Conservation (phyloP, 495 filamentous ascomycete species). For the Talaromyces borbonicus region DNA sequence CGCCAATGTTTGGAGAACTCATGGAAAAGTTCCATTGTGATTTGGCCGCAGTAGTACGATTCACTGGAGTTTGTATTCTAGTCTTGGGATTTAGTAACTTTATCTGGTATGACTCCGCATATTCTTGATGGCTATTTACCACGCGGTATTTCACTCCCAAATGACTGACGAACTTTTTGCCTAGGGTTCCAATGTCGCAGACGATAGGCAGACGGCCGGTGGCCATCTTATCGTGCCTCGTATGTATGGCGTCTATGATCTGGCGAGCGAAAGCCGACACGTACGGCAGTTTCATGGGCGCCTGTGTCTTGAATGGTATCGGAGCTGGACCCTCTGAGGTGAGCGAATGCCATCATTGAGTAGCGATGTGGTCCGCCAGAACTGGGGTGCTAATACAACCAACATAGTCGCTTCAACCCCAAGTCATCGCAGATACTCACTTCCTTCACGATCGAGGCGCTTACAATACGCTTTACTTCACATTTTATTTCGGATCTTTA, state of each 20-base stretch:
- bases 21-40: conserved; percentile 47
- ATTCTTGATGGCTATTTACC: too few species aligned
- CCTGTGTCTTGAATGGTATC: conserved; percentile 50
- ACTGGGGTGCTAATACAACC: too few species aligned
- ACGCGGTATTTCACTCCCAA: too few species aligned
- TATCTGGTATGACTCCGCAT: conserved; percentile 31
- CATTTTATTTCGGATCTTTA: conserved; percentile 34
- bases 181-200: conserved; percentile 49
- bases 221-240: conserved; percentile 43
- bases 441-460: conserved; percentile 58
- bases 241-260: conserved; percentile 46
- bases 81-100: conserved; percentile 57
- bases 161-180: too few species aligned
- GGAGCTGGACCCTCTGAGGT: conserved; percentile 43
- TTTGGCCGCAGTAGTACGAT: conserved; percentile 36
- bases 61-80: conserved; percentile 52
- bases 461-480: conserved; percentile 58
- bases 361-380: not conserved
- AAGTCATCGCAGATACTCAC: conserved; percentile 56
- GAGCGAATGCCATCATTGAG: not conserved
- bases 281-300: conserved; percentile 52
- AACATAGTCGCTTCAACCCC: conserved; percentile 48
- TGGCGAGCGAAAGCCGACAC: conserved; percentile 50
- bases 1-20: conserved; percentile 47
- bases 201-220: conserved; percentile 50